Base-by-base conservation (phyloP, 495 filamentous ascomycete species). In the Penicillium coprophilum region DNA sequence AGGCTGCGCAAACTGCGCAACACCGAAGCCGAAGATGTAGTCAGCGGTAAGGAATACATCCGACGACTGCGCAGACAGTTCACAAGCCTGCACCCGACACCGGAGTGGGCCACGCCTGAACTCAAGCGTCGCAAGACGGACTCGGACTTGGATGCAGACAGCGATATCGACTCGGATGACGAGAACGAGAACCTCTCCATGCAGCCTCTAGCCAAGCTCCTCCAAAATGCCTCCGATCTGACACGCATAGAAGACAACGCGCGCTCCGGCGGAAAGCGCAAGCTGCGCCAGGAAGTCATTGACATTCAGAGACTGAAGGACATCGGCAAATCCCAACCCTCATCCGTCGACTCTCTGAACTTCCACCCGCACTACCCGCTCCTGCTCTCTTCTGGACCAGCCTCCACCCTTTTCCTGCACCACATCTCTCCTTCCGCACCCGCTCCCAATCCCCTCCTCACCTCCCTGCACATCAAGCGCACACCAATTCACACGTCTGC, bases 321-420 rank as follows among this genome's bases (percentile, higher is more conserved):
- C 63, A 80, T 87, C 43, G 78, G 80, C 44, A 80, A 77, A 47
- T 65, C 68, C 12, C 82, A 84, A 61, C 80, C 83, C 53, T 95
- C 90, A 15, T 82, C 89, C 13, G 84, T 97, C 64, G 86, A 86
- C 21, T 91, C 91, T 17, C 85, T 98, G 36, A 80, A 80, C 13
- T 96, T 97, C 81, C 94, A 98, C 75, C 92, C 93, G 30, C 76
- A 80, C 50, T 86, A 91, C 61, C 90, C 94, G 3, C 84, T 98
- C 32, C 80, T 98, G 32, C 85, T 98, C 58, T 94, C 92, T 50
- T 90, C 91, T 31, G 92, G 91, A 24, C 85, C 85, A 28, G 87
- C 91, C 44, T 89, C 89, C 30, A 87, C 91, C 13, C 79, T 97
- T 56, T 92, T 85, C 69, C 79, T 98, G 27, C 90, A 97, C 71